Conservation (phyloP, 805 yeast genomes). For the Metschnikowia sp. region DNA sequence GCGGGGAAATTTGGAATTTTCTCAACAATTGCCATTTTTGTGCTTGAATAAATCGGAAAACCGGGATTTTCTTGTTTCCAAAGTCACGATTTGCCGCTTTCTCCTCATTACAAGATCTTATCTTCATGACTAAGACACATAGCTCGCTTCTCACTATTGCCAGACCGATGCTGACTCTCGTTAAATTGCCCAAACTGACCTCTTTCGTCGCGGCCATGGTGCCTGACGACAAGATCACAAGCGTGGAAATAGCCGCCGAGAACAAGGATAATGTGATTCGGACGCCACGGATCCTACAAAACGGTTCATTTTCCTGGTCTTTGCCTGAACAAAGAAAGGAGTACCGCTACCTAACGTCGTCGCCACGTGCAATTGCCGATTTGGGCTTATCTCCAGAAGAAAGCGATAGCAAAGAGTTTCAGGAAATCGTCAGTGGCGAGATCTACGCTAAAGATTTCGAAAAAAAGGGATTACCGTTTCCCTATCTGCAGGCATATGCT, state of each 20-base stretch:
- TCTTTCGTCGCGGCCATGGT: slow-evolving; percentile 24
- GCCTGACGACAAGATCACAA: slow-evolving; percentile 31
- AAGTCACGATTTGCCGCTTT: too few relatives aligned
- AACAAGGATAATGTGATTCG: slow-evolving; percentile 31
- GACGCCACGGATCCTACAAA: slow-evolving; percentile 37
- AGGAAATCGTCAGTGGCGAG: slow-evolving; percentile 61
- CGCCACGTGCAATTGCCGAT: slow-evolving; percentile 58
- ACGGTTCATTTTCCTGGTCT: slow-evolving; percentile 72
- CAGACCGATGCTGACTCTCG: slow-evolving; percentile 19
- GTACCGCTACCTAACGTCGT: slow-evolving; percentile 53
- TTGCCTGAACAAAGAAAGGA: slow-evolving; percentile 59
- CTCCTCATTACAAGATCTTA: too few relatives aligned
- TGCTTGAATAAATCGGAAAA: too few relatives aligned
- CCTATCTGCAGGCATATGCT: slow-evolving; percentile 90
- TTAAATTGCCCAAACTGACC: slow-evolving; percentile 29
- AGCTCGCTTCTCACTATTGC: neutral
- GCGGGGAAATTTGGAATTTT: too few relatives aligned
- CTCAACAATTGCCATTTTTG: too few relatives aligned
- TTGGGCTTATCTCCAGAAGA: slow-evolving; percentile 50
- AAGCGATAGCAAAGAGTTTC: slow-evolving; percentile 42
- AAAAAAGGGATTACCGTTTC: slow-evolving; percentile 45
- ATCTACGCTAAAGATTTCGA: slow-evolving; percentile 24
- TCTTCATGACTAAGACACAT: neutral
- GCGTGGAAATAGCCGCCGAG: slow-evolving; percentile 24
- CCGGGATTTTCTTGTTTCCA: too few relatives aligned